phyloP scores from a whole-genome alignment of 169 alveolate species.

The Sarcocystis neurona region DNA sequence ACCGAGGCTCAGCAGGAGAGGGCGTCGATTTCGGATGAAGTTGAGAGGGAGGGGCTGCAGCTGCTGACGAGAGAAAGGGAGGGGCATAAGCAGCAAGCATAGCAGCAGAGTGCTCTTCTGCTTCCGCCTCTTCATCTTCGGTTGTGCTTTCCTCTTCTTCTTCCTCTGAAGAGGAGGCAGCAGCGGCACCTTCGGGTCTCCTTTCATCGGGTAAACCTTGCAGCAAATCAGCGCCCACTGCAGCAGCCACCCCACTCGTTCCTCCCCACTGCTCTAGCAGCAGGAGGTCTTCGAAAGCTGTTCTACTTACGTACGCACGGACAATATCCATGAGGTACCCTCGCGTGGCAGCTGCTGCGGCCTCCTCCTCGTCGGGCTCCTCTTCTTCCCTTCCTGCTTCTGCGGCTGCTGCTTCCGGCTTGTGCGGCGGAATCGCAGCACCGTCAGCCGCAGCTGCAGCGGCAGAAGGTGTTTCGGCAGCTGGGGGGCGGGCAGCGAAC shows the following conservation, averaged over 20 bases:
- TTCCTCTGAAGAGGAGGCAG: background rate
- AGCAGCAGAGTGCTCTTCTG: too few relatives aligned
- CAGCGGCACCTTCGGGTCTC: background rate
- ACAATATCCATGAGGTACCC: conserved; percentile 48
- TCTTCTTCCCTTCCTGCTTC: background rate
- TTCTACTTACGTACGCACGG: conserved; percentile 61
- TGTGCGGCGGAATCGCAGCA: too few relatives aligned
- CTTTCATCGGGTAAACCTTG: conserved; percentile 41
- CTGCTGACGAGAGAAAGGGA: too few relatives aligned
- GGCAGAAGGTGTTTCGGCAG: too few relatives aligned
- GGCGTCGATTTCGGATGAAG: too few relatives aligned
- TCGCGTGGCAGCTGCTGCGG: conserved; percentile 10
- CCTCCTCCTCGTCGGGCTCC: conserved; percentile 43
- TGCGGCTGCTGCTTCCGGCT: background rate
- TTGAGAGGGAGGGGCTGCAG: too few relatives aligned
- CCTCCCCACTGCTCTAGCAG: conserved; percentile 65
- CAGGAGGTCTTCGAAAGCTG: conserved; percentile 57
- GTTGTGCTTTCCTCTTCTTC: background rate
- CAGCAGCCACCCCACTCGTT: conserved; percentile 44
- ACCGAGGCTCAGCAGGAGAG: background rate
- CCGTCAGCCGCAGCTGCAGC: too few relatives aligned
- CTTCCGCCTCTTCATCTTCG: background rate
- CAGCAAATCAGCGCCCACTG: conserved; percentile 36
- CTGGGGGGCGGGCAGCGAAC: too few relatives aligned
- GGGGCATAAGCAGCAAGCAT: too few relatives aligned